These are phyloP conservation scores for Murraya koenigii DNA, from an alignment of 345 rosid species.

Conservation along the genomic window DNA sequence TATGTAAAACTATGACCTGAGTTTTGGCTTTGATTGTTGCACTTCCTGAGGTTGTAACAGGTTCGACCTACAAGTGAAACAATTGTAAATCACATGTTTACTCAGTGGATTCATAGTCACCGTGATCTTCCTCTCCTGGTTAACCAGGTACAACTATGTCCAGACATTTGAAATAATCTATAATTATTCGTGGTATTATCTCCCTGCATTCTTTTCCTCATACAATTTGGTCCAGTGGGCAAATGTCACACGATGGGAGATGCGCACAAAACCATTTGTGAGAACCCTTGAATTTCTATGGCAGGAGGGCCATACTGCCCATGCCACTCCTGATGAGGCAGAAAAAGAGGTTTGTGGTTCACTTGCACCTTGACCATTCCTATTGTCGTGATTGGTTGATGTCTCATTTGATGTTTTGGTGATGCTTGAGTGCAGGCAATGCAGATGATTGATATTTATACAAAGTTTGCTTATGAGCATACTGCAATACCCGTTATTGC, in stretches of 20 bases:
- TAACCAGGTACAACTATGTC: constrained; percentile 58
- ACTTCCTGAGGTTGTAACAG: constrained; percentile 90
- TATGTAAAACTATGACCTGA: constrained; percentile 37
- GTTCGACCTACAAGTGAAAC: constrained; percentile 97
- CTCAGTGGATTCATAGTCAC: constrained; percentile 95
- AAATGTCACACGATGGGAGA: constrained; percentile 96
- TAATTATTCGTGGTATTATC: not conserved
- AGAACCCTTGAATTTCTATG: constrained; percentile 96
- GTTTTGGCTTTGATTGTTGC: constrained; percentile 70
- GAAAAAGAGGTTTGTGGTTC: constrained; percentile 70
- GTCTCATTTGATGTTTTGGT: constrained; percentile 23
- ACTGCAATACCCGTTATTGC: constrained; percentile 93
- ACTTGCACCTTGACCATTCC: constrained; percentile 11
- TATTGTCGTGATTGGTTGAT: not conserved
- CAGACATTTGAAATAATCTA: not conserved
- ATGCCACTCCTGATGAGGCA: constrained; percentile 84
- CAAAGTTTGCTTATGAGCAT: constrained; percentile 87
- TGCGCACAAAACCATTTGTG: constrained; percentile 89
- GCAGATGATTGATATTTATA: constrained; percentile 86
- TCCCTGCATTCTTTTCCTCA: not conserved
- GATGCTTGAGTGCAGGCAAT: constrained; percentile 59
- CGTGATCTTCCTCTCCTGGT: constrained; percentile 96
- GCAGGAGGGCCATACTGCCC: constrained; percentile 99
- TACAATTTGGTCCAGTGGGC: constrained; percentile 60
- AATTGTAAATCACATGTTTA: constrained; percentile 93